Conservation (phyloP, 371 early-diverging fungal species). For the Chytridiales sp. region DNA sequence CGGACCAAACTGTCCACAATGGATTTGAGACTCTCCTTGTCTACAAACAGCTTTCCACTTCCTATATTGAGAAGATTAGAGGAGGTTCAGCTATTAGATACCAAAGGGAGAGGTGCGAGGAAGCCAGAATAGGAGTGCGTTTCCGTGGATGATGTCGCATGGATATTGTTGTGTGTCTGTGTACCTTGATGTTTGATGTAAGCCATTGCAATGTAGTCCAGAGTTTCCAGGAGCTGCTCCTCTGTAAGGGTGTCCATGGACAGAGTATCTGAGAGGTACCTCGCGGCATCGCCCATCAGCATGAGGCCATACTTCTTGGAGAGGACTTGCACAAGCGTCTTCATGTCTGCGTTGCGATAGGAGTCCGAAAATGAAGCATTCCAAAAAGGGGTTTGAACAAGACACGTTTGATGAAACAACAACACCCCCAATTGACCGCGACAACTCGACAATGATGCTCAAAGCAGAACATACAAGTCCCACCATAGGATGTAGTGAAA, state of each 20-base stretch:
- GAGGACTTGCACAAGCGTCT: conserved; percentile 52
- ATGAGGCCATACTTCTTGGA: conserved; percentile 71
- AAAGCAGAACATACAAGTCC: too few species aligned
- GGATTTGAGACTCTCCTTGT: conserved; percentile 16
- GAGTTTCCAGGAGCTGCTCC: conserved; percentile 44
- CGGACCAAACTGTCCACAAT: conserved; percentile 27
- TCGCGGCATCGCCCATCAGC: conserved; percentile 66
- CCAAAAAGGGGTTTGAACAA: too few species aligned
- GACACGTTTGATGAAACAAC: too few species aligned
- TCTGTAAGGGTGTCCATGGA: conserved; percentile 30
- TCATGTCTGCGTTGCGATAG: too few species aligned
- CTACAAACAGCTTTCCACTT: conserved; percentile 17
- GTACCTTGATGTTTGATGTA: conserved; percentile 61
- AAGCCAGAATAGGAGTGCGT: neutral
- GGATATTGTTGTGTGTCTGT: neutral
- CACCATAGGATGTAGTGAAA: too few species aligned
- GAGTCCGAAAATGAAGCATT: too few species aligned
- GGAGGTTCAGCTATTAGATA: neutral
- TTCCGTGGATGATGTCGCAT: neutral
- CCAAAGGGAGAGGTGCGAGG: neutral
- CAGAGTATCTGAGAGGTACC: conserved; percentile 55
- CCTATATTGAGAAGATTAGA: conserved; percentile 1
- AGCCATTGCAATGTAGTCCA: conserved; percentile 60
- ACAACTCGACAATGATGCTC: too few species aligned
- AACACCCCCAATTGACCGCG: too few species aligned